Conservation (phyloP, 495 filamentous ascomycete genomes). For the Delitschia confertaspora region DNA sequence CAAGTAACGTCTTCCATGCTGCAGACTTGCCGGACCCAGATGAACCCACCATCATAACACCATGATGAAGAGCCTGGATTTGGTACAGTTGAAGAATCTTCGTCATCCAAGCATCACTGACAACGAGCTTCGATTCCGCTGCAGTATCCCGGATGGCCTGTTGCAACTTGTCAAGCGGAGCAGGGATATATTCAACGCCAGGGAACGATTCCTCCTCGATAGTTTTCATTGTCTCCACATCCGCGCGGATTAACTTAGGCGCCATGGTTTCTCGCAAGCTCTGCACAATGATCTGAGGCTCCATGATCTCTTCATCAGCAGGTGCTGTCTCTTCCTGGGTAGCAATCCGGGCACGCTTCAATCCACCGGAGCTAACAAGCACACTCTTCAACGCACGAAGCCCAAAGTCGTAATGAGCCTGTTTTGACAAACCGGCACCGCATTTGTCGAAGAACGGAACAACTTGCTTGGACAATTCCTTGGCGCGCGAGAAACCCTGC, state of each 20-base stretch:
- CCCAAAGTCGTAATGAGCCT: slow-evolving; percentile 98
- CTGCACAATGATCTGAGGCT: slow-evolving; percentile 98
- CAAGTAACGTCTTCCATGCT: slow-evolving; percentile 88
- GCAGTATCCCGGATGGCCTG: slow-evolving; percentile 76
- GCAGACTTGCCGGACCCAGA: slow-evolving; percentile 93
- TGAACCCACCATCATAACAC: slow-evolving; percentile 99
- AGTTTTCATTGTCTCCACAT: slow-evolving; percentile 77
- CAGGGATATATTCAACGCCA: slow-evolving; percentile 84
- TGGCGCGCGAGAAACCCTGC: slow-evolving; percentile 94
- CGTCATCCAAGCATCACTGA: slow-evolving; percentile 90
- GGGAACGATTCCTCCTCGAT: slow-evolving; percentile 87
- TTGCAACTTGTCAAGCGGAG: slow-evolving; percentile 68
- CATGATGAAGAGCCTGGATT: slow-evolving; percentile 94
- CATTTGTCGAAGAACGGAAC: slow-evolving; percentile 98
- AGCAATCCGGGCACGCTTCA: slow-evolving; percentile 74
- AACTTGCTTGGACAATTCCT: slow-evolving; percentile 81
- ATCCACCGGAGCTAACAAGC: slow-evolving; percentile 87
- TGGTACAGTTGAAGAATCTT: slow-evolving; percentile 95
- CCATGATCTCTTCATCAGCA: slow-evolving; percentile 66
- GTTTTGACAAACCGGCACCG: slow-evolving; percentile 69
- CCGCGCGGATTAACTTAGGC: slow-evolving; percentile 83
- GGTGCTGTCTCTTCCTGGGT: slow-evolving; percentile 42
- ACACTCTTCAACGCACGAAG: slow-evolving; percentile 97
- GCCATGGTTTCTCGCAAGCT: slow-evolving; percentile 97
- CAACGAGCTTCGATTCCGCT: slow-evolving; percentile 68